phyloP scores from a whole-genome alignment of 2,329 filamentous ascomycete species.

The Gnomoniopsis sp. region DNA sequence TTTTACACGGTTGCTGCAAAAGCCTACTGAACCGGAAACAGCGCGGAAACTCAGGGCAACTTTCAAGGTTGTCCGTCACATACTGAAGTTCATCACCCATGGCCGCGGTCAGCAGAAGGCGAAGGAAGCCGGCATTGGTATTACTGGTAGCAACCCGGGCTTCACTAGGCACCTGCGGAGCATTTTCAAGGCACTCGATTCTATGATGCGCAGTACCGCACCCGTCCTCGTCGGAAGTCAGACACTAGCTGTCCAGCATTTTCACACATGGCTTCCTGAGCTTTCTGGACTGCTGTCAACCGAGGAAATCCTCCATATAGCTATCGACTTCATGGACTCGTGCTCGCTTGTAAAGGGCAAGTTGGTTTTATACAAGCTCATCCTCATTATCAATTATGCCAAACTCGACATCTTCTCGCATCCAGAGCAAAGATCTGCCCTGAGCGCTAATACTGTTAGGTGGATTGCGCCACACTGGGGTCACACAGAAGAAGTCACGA shows the following conservation, averaged over 20 bases:
- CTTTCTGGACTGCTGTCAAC: conserved; percentile 71
- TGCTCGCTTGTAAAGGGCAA: conserved; percentile 86
- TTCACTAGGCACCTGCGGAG: conserved; percentile 81
- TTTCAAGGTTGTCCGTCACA: conserved; percentile 90
- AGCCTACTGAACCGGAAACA: conserved; percentile 77
- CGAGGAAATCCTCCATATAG: conserved; percentile 85
- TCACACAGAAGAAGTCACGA: conserved; percentile 64
- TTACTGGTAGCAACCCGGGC: conserved; percentile 66
- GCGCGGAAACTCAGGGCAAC: conserved; percentile 84
- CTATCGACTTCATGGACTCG: conserved; percentile 90
- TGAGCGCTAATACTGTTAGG: conserved; percentile 77
- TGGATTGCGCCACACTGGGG: conserved; percentile 98
- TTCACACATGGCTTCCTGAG: conserved; percentile 96
- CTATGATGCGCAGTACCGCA: conserved; percentile 82
- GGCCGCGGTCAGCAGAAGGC: conserved; percentile 79
- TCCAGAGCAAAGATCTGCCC: conserved; percentile 68
- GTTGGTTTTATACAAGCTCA: conserved; percentile 84
- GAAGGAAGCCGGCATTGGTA: conserved; percentile 86
- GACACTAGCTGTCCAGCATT: conserved; percentile 91
- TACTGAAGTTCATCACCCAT: conserved; percentile 92
- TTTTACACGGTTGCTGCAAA: conserved; percentile 77
- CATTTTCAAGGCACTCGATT: conserved; percentile 87
- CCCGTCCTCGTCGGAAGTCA: conserved; percentile 90
- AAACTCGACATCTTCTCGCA: conserved; percentile 76
- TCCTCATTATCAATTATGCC: conserved; percentile 89